Conservation (phyloP, 495 filamentous ascomycete species). For the Aspergillus bridgeri region DNA sequence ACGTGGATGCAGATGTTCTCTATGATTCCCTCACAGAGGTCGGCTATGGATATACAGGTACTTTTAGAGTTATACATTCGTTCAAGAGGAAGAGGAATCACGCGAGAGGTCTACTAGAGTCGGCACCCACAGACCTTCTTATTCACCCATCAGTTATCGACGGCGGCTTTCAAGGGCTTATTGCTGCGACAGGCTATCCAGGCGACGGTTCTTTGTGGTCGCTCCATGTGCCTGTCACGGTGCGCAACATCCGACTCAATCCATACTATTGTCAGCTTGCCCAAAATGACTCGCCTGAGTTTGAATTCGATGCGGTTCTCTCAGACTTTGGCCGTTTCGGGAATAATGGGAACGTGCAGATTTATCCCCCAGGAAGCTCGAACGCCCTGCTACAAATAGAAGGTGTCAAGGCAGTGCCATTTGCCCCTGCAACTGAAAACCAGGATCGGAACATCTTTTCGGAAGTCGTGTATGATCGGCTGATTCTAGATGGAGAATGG, state of each 20-base stretch:
- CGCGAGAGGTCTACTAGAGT: neutral
- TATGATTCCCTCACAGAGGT: neutral
- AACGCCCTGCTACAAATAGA: neutral
- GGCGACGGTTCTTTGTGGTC: neutral
- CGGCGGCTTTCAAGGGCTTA: neutral
- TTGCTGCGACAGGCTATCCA: neutral
- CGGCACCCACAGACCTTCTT: neutral
- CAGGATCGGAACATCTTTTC: neutral
- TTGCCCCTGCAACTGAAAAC: neutral
- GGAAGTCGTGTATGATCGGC: neutral
- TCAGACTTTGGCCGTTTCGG: neutral
- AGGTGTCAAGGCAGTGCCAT: neutral
- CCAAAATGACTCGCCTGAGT: neutral
- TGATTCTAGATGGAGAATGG: neutral
- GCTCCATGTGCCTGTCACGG: neutral
- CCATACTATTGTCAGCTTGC: neutral
- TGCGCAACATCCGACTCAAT: neutral
- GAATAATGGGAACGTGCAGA: neutral
- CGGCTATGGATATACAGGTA: constrained; percentile 2
- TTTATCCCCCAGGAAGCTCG: neutral
- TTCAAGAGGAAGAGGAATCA: neutral
- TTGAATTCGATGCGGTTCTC: neutral
- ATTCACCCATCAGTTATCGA: neutral
- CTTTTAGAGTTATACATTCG: neutral
- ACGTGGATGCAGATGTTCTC: neutral